Conservation (phyloP, 148 eudicot species). For the Tetragonia tetragonoides region DNA sequence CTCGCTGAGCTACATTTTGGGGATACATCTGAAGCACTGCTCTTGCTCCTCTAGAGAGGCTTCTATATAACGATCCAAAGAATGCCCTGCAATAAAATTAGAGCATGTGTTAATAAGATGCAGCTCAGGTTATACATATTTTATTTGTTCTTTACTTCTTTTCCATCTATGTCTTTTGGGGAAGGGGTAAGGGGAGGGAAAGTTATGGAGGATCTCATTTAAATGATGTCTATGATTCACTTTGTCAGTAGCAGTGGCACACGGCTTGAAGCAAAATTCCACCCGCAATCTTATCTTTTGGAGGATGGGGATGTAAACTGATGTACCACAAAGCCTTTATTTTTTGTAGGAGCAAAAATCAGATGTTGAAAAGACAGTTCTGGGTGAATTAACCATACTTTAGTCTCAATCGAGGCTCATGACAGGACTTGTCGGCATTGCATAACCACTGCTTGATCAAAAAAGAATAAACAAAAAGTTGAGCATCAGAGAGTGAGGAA, state of each 20-base stretch:
- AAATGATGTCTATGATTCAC: too few relatives aligned
- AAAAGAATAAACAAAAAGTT: constrained; percentile 18
- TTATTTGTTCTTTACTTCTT: not conserved
- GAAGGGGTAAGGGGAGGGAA: not conserved
- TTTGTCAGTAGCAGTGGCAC: too few relatives aligned
- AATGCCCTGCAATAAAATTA: constrained; percentile 61
- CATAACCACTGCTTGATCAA: constrained; percentile 77
- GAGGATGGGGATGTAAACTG: not conserved
- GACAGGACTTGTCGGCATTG: constrained; percentile 96
- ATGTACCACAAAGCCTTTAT: not conserved
- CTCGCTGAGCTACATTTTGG: constrained; percentile 83
- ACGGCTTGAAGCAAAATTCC: not conserved
- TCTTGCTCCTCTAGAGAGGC: constrained; percentile 85
- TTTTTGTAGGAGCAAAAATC: too few relatives aligned
- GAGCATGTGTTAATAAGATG: not conserved
- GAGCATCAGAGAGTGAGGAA: constrained; percentile 7
- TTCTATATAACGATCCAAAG: constrained; percentile 82
- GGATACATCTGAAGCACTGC: constrained; percentile 91
- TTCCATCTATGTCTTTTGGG: too few relatives aligned
- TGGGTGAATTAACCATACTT: constrained; percentile 51
- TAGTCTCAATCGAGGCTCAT: constrained; percentile 86
- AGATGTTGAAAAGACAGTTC: not conserved
- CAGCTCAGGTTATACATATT: not conserved
- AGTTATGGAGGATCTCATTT: too few relatives aligned
- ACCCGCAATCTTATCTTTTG: not conserved